Evolutionary conservation across 495 filamentous ascomycete species (phyloP).

Genomic region (Penicillium salamii): DNA sequence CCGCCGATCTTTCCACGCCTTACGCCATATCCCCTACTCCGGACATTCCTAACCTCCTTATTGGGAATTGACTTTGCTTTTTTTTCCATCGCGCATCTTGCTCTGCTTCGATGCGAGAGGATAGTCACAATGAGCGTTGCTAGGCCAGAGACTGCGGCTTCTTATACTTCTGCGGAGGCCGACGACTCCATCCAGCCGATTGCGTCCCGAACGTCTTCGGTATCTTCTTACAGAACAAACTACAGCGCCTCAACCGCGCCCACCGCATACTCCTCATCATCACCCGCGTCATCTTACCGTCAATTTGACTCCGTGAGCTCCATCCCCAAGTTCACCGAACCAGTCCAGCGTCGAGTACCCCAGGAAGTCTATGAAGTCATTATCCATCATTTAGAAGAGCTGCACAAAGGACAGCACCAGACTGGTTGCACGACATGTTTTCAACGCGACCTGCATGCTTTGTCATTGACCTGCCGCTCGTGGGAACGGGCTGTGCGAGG

Average conservation of each 20-base stretch:
- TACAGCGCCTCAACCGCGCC: slow-evolving; percentile 39
- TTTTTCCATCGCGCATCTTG: slow-evolving; percentile 7
- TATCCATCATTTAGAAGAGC: slow-evolving; percentile 44
- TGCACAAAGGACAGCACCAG: slow-evolving; percentile 45
- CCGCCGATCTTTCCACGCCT: slow-evolving; percentile 13
- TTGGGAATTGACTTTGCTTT: slow-evolving; percentile 9
- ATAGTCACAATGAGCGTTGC: slow-evolving; percentile 41
- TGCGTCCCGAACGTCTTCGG: slow-evolving; percentile 36
- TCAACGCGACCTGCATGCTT: slow-evolving; percentile 68
- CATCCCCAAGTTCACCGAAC: slow-evolving; percentile 31
- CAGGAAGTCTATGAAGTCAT: slow-evolving; percentile 58
- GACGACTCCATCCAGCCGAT: slow-evolving; percentile 26
- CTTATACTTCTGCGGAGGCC: slow-evolving; percentile 24
- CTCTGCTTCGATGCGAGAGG: slow-evolving; percentile 21
- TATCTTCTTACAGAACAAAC: slow-evolving; percentile 43
- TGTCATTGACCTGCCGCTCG: slow-evolving; percentile 63
- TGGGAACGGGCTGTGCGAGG: slow-evolving; percentile 65
- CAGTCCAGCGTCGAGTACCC: slow-evolving; percentile 50
- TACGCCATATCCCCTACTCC: slow-evolving; percentile 14
- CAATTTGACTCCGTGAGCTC: slow-evolving; percentile 38
- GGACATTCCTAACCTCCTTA: slow-evolving; percentile 21
- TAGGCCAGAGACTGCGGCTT: slow-evolving; percentile 37
- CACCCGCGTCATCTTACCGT: slow-evolving; percentile 34
- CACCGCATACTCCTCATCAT: slow-evolving; percentile 38
- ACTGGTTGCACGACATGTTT: slow-evolving; percentile 70